Evolutionary conservation across 768 basidiomycete genomes (phyloP).

Genomic region (Boletus subparvulus): DNA sequence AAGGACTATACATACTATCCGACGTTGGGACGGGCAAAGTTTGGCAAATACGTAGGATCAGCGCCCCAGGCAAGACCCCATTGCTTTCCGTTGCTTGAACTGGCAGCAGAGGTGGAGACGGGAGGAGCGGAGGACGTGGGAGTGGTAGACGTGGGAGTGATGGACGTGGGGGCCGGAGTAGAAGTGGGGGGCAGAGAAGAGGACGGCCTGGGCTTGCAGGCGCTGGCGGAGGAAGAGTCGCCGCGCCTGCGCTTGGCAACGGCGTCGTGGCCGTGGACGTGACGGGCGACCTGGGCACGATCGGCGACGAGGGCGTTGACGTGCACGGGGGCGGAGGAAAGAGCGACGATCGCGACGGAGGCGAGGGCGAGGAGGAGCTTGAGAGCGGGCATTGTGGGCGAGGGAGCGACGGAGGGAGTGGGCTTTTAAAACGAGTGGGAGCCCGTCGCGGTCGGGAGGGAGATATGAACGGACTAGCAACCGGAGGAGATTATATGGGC

Average conservation of each 20-base stretch:
- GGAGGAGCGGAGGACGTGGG: slow-evolving; percentile 1
- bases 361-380: slow-evolving; percentile 60
- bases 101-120: background rate
- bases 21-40: slow-evolving; percentile 46
- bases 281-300: slow-evolving; percentile 42
- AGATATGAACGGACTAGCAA: background rate
- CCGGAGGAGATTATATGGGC: background rate
- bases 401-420: slow-evolving; percentile 4
- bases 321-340: slow-evolving; percentile 43
- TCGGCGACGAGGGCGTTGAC: slow-evolving; percentile 53
- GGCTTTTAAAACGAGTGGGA: slow-evolving; percentile 9
- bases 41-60: slow-evolving; percentile 33
- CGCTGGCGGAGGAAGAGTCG: slow-evolving; percentile 31
- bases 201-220: slow-evolving; percentile 56
- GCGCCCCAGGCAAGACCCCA: slow-evolving; percentile 56
- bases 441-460: slow-evolving; percentile 18
- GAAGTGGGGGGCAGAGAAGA: slow-evolving; percentile 14
- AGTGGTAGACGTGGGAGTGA: slow-evolving; percentile 6
- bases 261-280: slow-evolving; percentile 44
- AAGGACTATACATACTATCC: slow-evolving; percentile 36
- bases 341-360: slow-evolving; percentile 55
- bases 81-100: slow-evolving; percentile 37
- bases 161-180: slow-evolving; percentile 1
- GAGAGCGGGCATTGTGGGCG: slow-evolving; percentile 41
- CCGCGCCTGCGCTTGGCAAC: slow-evolving; percentile 52